Evolutionary conservation across 805 yeast species (phyloP).

Genomic region (Lachancea sp.): DNA sequence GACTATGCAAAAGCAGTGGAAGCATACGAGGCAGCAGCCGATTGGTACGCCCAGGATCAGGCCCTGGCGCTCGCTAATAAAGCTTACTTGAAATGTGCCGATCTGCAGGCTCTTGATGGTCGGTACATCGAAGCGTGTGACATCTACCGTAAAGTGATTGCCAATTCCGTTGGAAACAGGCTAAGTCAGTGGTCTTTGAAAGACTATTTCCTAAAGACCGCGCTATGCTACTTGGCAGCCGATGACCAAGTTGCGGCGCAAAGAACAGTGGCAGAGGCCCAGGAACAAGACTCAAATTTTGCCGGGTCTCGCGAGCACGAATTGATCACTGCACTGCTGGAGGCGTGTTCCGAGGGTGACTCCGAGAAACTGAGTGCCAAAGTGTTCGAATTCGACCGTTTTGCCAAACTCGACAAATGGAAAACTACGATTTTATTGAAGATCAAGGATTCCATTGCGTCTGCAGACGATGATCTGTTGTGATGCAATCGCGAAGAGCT

Average conservation of each 20-base stretch:
- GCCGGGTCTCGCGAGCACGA: constrained; percentile 66
- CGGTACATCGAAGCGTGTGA: constrained; percentile 70
- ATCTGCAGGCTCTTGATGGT: constrained; percentile 70
- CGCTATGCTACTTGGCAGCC: constrained; percentile 75
- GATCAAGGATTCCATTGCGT: constrained; percentile 67
- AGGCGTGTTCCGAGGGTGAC: constrained; percentile 75
- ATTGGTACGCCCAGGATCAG: constrained; percentile 89
- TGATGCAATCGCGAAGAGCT: neutral
- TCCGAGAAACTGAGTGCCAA: constrained; percentile 65
- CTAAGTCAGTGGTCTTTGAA: constrained; percentile 86
- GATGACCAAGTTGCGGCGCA: constrained; percentile 84
- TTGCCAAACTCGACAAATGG: constrained; percentile 83
- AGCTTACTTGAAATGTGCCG: constrained; percentile 84
- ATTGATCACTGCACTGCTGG: constrained; percentile 58
- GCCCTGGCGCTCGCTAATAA: constrained; percentile 88
- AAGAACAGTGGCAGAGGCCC: constrained; percentile 57
- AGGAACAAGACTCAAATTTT: constrained; percentile 70
- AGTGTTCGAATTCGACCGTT: constrained; percentile 80
- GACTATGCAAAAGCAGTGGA: constrained; percentile 64
- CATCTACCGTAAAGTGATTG: constrained; percentile 71
- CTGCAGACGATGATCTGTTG: constrained; percentile 59
- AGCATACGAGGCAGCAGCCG: constrained; percentile 89
- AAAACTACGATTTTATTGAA: constrained; percentile 77
- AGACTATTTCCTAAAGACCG: constrained; percentile 81
- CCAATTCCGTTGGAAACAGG: constrained; percentile 64